Percentiles rank a stretch among this genome's conserved stretches.
Conservation (phyloP, 1,284 basidiomycete genomes). For the Stereum hirsutum region DNA sequence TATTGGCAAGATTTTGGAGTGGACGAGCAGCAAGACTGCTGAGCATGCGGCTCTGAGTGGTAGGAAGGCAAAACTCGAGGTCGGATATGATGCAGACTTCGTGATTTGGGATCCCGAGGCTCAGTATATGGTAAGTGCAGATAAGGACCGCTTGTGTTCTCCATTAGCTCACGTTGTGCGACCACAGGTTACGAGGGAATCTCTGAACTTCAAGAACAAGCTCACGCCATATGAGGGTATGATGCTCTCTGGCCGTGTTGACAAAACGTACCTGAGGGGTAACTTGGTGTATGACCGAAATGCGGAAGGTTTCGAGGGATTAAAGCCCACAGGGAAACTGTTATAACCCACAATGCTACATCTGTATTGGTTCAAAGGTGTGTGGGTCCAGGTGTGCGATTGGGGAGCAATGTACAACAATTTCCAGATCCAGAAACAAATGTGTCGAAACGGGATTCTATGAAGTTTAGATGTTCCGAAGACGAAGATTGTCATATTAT, state of each 20-base stretch:
- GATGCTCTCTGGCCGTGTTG: neutral
- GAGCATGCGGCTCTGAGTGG: constrained; percentile 64
- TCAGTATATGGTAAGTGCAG: constrained; percentile 51
- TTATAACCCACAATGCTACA: too few species aligned
- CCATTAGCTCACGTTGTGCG: too few species aligned
- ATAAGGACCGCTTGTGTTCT: too few species aligned
- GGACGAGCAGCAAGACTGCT: constrained; percentile 68
- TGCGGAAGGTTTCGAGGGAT: neutral
- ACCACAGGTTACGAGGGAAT: constrained; percentile 59
- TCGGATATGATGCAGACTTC: constrained; percentile 79
- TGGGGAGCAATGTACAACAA: too few species aligned
- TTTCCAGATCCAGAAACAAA: neutral
- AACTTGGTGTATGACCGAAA: neutral
- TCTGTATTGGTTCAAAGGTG: too few species aligned
- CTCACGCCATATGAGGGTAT: constrained; percentile 68
- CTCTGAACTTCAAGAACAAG: constrained; percentile 87
- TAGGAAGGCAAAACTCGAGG: constrained; percentile 62
- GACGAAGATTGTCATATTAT: too few species aligned
- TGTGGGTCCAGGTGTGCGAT: too few species aligned
- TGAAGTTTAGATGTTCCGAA: too few species aligned
- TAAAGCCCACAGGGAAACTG: neutral
- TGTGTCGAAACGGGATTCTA: too few species aligned
- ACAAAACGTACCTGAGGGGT: neutral
- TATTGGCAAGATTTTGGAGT: constrained; percentile 60
- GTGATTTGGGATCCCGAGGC: constrained; percentile 75